Evolutionary conservation across 129 eudicot genomes (phyloP).

Genomic region (Pseudognaphalium luteoalbum): DNA sequence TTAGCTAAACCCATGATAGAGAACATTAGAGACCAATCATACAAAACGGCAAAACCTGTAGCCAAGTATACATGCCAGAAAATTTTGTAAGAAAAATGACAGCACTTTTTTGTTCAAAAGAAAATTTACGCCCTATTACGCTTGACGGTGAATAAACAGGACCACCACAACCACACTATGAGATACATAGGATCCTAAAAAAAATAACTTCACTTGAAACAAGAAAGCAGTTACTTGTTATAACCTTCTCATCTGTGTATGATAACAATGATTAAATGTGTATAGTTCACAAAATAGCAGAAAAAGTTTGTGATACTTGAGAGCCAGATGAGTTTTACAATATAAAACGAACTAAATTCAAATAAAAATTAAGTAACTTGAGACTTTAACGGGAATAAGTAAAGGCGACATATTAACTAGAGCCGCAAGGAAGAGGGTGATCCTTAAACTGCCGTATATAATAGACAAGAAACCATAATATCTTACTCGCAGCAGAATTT

Average conservation of each 20-base stretch:
- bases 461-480: background rate
- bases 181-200: background rate
- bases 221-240: constrained; percentile 1
- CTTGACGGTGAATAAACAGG: background rate
- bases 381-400: background rate
- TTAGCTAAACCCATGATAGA: constrained; percentile 13
- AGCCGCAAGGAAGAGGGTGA: constrained; percentile 5
- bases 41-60: constrained; percentile 6
- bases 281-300: constrained; percentile 4
- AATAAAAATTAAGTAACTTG: background rate
- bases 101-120: constrained; percentile 13
- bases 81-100: constrained; percentile 1
- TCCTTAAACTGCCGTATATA: background rate
- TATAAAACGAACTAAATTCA: background rate
- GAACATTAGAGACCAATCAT: background rate
- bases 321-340: constrained; percentile 17
- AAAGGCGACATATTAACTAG: background rate
- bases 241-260: background rate
- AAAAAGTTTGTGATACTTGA: constrained; percentile 18
- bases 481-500: constrained; percentile 83
- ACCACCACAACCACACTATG: background rate
- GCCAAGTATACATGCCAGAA: background rate
- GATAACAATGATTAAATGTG: background rate
- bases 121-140: constrained; percentile 15
- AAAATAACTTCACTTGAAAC: background rate